Percentiles rank a stretch among this genome's conserved stretches.
phyloP scores from a whole-genome alignment of 2,329 filamentous ascomycete genomes.

The Sclerotinia borealis region DNA sequence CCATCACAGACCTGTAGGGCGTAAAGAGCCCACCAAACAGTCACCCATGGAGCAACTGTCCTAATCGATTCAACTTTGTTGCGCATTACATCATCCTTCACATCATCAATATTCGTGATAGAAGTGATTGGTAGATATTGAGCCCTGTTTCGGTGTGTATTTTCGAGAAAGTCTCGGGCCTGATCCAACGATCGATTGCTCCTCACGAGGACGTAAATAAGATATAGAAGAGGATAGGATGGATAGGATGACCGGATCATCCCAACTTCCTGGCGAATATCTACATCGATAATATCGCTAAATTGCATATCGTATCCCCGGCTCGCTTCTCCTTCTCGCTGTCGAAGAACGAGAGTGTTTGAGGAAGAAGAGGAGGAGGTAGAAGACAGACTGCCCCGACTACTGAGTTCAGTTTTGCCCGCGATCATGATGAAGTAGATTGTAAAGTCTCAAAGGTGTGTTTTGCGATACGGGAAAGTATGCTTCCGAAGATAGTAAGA shows the following conservation, averaged over 20 bases:
- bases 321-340: neutral
- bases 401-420: neutral
- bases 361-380: neutral
- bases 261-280: neutral
- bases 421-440: neutral
- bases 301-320: neutral
- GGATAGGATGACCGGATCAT: neutral
- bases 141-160: neutral
- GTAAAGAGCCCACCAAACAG: constrained; percentile 2
- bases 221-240: constrained; percentile 2
- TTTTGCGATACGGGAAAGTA: neutral
- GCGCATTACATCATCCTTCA: neutral
- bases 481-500: neutral
- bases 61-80: neutral
- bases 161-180: neutral
- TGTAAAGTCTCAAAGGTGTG: neutral
- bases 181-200: neutral
- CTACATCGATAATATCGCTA: neutral
- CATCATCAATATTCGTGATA: neutral
- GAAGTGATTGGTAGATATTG: neutral
- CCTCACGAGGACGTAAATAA: neutral
- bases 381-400: neutral
- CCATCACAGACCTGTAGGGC: neutral
- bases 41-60: neutral
- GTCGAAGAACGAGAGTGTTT: neutral